A percentile compares a stretch with the other conserved stretches of the same genome.
Conservation (phyloP, 768 basidiomycete species). For the Epithele typhae region DNA sequence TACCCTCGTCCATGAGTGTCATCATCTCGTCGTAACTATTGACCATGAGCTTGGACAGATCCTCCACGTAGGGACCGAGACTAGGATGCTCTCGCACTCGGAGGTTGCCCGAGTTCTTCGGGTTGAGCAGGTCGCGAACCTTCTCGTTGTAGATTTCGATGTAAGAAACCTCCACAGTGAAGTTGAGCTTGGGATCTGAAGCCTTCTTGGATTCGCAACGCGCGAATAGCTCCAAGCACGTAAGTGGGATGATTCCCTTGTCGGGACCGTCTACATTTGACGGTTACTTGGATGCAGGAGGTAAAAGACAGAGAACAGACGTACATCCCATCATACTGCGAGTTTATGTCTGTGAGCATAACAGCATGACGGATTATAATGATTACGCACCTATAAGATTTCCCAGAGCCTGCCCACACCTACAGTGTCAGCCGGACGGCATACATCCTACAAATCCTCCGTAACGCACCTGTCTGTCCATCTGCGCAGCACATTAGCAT, state of each 20-base stretch:
- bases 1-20: constrained; percentile 99
- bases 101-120: constrained; percentile 93
- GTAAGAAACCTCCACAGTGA: constrained; percentile 97
- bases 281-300: not conserved
- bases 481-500: constrained; percentile 30
- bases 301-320: constrained; percentile 30
- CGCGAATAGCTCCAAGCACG: constrained; percentile 88
- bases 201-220: constrained; percentile 67
- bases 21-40: constrained; percentile 95
- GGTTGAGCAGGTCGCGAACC: constrained; percentile 95
- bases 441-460: too few species aligned
- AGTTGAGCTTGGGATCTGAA: constrained; percentile 64
- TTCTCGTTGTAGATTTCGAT: constrained; percentile 99
- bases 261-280: constrained; percentile 74
- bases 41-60: constrained; percentile 90
- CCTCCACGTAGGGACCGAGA: constrained; percentile 97
- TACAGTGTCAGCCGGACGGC: too few species aligned
- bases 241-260: constrained; percentile 97
- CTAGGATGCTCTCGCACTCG: constrained; percentile 97
- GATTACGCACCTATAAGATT: constrained; percentile 77
- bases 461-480: constrained; percentile 81
- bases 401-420: constrained; percentile 65
- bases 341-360: not conserved
- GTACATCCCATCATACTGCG: constrained; percentile 92
- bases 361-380: not conserved